Evolutionary conservation across 345 rosid genomes (phyloP).

Genomic region (Raphanus raphanistrum): DNA sequence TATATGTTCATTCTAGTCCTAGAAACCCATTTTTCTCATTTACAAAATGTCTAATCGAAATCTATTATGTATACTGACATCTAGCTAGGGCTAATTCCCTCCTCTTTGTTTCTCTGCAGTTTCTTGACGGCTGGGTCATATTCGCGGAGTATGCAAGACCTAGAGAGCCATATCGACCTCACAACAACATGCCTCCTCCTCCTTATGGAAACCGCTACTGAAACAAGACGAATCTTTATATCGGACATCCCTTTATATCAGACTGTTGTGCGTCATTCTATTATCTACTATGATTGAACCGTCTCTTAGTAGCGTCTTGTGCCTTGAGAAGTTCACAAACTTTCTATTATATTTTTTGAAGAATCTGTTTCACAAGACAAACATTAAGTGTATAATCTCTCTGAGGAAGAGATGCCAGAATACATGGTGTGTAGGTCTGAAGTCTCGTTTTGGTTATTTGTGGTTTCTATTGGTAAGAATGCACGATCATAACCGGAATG

Average conservation of each 20-base stretch:
- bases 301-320: not conserved
- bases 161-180: conserved; percentile 36
- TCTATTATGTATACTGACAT: not conserved
- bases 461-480: not conserved
- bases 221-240: not conserved
- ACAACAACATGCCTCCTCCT: conserved; percentile 41
- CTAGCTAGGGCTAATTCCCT: not conserved
- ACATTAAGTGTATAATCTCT: not conserved
- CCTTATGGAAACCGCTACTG: conserved; percentile 39
- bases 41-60: not conserved
- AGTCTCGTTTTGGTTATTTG: not conserved
- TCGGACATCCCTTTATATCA: not conserved
- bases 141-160: conserved; percentile 75
- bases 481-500: not conserved
- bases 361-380: not conserved
- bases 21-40: not conserved
- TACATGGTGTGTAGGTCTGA: not conserved
- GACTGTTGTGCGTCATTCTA: not conserved
- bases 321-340: conserved; percentile 1
- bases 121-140: conserved; percentile 80
- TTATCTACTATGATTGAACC: not conserved
- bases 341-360: not conserved
- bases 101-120: conserved; percentile 42
- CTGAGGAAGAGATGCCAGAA: not conserved
- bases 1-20: too few relatives aligned